Base-by-base conservation (phyloP, 1,284 basidiomycete genomes). In the Marasmius oreades region DNA sequence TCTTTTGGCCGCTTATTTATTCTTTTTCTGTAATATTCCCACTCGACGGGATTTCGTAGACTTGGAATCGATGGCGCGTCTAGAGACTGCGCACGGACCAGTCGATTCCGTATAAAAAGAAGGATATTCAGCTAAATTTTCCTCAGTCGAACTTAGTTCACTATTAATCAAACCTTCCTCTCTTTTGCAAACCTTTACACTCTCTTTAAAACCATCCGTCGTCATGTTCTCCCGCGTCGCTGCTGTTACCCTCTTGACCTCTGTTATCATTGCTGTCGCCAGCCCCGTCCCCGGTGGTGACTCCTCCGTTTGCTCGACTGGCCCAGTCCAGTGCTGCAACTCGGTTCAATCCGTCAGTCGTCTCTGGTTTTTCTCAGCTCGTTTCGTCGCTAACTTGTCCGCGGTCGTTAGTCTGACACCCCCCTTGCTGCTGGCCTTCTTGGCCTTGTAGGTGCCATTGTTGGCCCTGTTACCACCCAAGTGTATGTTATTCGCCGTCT, bases 171-270 rank as follows among this genome's bases (percentile, higher is more conserved):
- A 58, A 62, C 59, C 53, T 43, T 5, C 43, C 37, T 37, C 20
- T 31, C 28, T 48, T 20, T 48, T 36, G 34, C 6, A 26, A 34
- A 36, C 20, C n/a, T 6, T 56, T 33, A 42, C 34, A 26, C 28
- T 47, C 37, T 44, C 23, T 51, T 34, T 44, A 43, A 33, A 39
- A 46, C 54, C 28, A 31, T 31, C 28, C 4, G 5, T 52, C 36
- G 55, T 33, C 18, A 70, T 70, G 69, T 67, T 67, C 57, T 55
- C 67, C 61, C 63, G 62, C 55, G 58, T 59, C 34, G 51, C 63
- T 44, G 53, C 63, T 55, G 62, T 62, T 46, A 57, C 63, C 52
- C 60, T 64, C 50, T 37, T 66, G 46, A 58, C 64, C 23, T 63
- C 67, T 53, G 62, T 65, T 7, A 57, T 69, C 51, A 62, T 65